Base-by-base conservation (phyloP, 2,329 filamentous ascomycete genomes). In the Malbranchea zuffiana region DNA sequence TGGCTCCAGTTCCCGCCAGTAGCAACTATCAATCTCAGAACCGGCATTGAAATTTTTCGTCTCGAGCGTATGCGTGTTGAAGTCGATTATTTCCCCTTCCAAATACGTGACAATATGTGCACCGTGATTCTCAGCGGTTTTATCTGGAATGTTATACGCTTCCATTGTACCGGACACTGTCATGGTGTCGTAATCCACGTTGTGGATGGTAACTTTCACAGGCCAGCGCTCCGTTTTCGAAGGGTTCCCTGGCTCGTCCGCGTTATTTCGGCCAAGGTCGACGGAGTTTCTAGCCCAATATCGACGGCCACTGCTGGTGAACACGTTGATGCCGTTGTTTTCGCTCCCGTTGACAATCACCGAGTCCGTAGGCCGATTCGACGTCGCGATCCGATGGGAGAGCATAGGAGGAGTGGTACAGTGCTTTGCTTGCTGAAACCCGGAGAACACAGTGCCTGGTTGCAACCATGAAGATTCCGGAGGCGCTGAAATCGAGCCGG, bases 21-120 rank as follows among this genome's bases (percentile, higher is more conserved):
- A 68, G 15, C 57, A 62, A 40, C 61, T 60, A 44, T 69, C 66
- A 16, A 63, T 59, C 12, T 66, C 61, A 3, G 59, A 52, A 41
- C 63, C 60, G 24, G 64, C 62, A 35, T 64, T 60, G 45, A 66
- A 66, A 42, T 57, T 61, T 44, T 65, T 64, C 7, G 65, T 69
- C 43, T 67, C 61, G 8, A 69, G 48, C 1, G 61, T 65, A 42
- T 68, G 61, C 2, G 50, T 59, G 44, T 64, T 63, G 46, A 81
- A 74, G 51, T 81, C 77, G 43, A 81, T 71, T 42, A 81, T 78
- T 50, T 81, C 77, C 37, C 77, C 77, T 61, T 80, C 76, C 29
- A 80, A 65, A 50, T 75, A 80, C 2, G 44, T 48, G 17, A 46
- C 38, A 39, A 80, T 80, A 41, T 66, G 65, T 11, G 62, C 61